These are phyloP conservation scores for Tetrahymena thermophila DNA, from an alignment of 73 alveolate species.

Conservation along the genomic window DNA sequence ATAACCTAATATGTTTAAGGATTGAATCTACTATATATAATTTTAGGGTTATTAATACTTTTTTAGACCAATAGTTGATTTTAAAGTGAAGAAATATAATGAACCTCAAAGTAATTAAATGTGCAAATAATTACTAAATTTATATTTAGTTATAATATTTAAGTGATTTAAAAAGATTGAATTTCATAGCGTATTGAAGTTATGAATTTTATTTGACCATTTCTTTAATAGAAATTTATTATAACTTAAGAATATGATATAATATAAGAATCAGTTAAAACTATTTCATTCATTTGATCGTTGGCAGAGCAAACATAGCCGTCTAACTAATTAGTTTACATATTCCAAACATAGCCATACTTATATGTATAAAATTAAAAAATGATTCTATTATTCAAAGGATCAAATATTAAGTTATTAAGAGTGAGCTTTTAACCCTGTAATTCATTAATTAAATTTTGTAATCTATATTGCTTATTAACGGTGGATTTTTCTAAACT, in stretches of 20 bases:
- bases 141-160: neutral
- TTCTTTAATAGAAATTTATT: neutral
- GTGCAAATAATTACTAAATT: neutral
- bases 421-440: neutral
- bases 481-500: neutral
- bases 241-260: neutral
- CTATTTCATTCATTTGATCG: neutral
- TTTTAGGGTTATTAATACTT: neutral
- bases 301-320: neutral
- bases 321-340: neutral
- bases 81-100: neutral
- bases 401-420: neutral
- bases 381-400: neutral
- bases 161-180: neutral
- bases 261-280: neutral
- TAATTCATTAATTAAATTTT: neutral
- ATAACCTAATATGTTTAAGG: neutral
- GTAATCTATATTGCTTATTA: neutral
- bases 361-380: neutral
- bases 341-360: neutral
- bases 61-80: neutral
- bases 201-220: neutral
- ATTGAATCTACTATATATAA: neutral
- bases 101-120: neutral
- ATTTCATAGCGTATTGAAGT: neutral